These are phyloP conservation scores for Ganoderma lucidum DNA, from an alignment of 1,284 basidiomycete species.

Conservation along the genomic window DNA sequence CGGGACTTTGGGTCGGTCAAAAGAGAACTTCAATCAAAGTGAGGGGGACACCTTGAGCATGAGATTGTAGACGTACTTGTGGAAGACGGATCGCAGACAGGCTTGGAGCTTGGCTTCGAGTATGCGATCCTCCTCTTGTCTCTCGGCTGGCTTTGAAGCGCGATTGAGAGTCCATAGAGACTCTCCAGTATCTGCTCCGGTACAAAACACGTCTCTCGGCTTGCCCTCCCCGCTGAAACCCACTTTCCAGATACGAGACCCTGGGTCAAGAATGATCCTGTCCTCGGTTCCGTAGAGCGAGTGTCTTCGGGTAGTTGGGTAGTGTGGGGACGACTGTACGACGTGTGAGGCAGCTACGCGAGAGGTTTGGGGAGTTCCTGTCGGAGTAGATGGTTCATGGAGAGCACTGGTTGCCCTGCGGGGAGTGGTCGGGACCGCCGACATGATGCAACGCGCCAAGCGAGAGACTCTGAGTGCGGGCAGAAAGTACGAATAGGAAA, in stretches of 20 bases:
- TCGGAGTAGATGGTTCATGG: conserved; percentile 34
- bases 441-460: conserved; percentile 27
- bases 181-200: conserved; percentile 48
- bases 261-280: conserved; percentile 85
- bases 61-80: conserved; percentile 67
- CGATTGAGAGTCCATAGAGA: conserved; percentile 69
- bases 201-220: conserved; percentile 79
- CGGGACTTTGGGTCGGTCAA: conserved; percentile 93
- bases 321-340: conserved; percentile 78
- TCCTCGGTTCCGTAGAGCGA: conserved; percentile 89
- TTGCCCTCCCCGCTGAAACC: conserved; percentile 91
- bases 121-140: conserved; percentile 76
- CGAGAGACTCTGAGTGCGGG: background rate
- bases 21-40: conserved; percentile 67
- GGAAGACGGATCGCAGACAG: conserved; percentile 81
- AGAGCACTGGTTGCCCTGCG: conserved; percentile 43
- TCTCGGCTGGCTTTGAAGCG: conserved; percentile 58
- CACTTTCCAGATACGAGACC: conserved; percentile 87
- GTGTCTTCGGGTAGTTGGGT: conserved; percentile 78
- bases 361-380: conserved; percentile 60
- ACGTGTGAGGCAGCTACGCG: conserved; percentile 56
- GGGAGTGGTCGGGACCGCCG: conserved; percentile 53
- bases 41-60: conserved; percentile 21
- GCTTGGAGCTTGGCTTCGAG: conserved; percentile 75
- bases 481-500: background rate